A percentile compares a stretch with the other conserved stretches of the same genome.
Conservation (phyloP, 2,329 filamentous ascomycete genomes). For the Fusarium mundagurra region DNA sequence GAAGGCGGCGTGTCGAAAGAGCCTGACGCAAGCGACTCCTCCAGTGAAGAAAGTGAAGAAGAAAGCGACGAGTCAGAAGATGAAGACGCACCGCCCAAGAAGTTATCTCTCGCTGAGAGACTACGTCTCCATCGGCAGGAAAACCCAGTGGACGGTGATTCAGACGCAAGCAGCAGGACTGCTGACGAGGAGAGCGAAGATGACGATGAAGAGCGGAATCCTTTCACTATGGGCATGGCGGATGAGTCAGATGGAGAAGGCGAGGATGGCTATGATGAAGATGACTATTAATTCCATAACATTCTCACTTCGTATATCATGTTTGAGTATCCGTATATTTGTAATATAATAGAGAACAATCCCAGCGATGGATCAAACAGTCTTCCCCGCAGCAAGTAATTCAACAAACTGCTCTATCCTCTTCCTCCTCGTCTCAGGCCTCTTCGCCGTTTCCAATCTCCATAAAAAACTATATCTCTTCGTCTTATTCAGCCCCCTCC, state of each 20-base stretch:
- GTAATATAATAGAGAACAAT: slow-evolving; percentile 7
- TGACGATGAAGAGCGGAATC: slow-evolving; percentile 38
- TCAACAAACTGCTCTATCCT: slow-evolving; percentile 55
- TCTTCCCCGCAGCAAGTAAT: slow-evolving; percentile 47
- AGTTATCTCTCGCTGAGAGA: slow-evolving; percentile 29
- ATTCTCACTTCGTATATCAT: background rate
- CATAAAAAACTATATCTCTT: slow-evolving; percentile 59
- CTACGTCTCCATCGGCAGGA: slow-evolving; percentile 31
- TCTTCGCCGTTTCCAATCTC: slow-evolving; percentile 55
- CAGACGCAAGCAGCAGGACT: slow-evolving; percentile 32
- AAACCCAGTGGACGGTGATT: slow-evolving; percentile 24
- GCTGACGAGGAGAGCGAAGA: slow-evolving; percentile 31
- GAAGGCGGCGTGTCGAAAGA: slow-evolving; percentile 21
- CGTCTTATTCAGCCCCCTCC: slow-evolving; percentile 55
- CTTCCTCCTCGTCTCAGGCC: slow-evolving; percentile 47
- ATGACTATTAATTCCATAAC: slow-evolving; percentile 10
- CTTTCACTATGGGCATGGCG: slow-evolving; percentile 47
- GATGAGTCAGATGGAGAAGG: slow-evolving; percentile 47
- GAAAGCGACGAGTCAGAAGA: slow-evolving; percentile 14
- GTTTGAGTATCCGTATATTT: background rate
- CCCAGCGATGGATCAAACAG: slow-evolving; percentile 40
- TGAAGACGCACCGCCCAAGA: slow-evolving; percentile 20
- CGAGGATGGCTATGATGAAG: slow-evolving; percentile 31
- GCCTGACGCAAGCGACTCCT: background rate
- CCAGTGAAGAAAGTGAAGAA: slow-evolving; percentile 4